Evolutionary conservation across 2,329 filamentous ascomycete species (phyloP).

Genomic region (Aspergillus aculeatus): DNA sequence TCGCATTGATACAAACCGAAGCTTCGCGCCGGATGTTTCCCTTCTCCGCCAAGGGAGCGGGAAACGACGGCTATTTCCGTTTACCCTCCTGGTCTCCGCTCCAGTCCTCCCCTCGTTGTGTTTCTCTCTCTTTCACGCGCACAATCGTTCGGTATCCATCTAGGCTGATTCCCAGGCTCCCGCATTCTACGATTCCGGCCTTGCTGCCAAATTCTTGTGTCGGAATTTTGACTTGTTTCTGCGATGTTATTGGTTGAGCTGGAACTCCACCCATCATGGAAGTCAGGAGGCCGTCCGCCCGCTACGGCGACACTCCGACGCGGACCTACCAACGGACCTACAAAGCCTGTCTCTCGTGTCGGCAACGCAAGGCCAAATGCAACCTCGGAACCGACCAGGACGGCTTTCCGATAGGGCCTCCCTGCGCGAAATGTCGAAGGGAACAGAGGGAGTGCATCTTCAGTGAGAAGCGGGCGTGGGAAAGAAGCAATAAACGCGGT

Average conservation of each 20-base stretch:
- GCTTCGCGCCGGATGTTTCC: constrained; percentile 11
- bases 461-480: constrained; percentile 43
- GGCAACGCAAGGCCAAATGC: constrained; percentile 54
- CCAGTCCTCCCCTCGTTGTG: neutral
- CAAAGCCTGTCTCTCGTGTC: constrained; percentile 55
- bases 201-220: neutral
- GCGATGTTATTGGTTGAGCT: constrained; percentile 17
- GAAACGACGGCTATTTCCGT: constrained; percentile 20
- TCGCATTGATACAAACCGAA: neutral
- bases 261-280: constrained; percentile 19
- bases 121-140: neutral
- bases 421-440: constrained; percentile 51
- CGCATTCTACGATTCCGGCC: neutral
- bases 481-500: constrained; percentile 37
- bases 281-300: constrained; percentile 16
- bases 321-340: constrained; percentile 52
- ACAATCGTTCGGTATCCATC: neutral
- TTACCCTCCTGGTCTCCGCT: constrained; percentile 7
- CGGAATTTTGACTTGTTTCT: neutral
- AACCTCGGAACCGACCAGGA: constrained; percentile 45
- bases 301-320: constrained; percentile 26
- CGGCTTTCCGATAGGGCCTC: constrained; percentile 38
- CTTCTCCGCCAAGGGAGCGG: constrained; percentile 2
- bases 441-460: constrained; percentile 54
- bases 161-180: neutral